Evolutionary conservation across 768 basidiomycete species (phyloP).

Genomic region (Lentinula aciculospora): DNA sequence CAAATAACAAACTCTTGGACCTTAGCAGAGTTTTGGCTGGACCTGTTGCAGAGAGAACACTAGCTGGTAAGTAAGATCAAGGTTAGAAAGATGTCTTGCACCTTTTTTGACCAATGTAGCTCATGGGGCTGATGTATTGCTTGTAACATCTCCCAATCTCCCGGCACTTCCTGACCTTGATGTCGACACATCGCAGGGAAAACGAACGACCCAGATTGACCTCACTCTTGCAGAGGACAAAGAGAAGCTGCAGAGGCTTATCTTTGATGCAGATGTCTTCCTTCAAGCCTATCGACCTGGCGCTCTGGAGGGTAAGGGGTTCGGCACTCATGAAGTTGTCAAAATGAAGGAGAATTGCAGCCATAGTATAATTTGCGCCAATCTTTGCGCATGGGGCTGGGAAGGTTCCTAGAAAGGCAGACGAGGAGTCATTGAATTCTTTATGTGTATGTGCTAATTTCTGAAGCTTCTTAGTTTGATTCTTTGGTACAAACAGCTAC

Average conservation of each 20-base stretch:
- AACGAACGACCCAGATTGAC: slow-evolving; percentile 58
- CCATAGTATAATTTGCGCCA: slow-evolving; percentile 50
- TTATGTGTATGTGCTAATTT: not conserved
- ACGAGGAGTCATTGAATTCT: slow-evolving; percentile 36
- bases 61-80: slow-evolving; percentile 57
- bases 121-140: slow-evolving; percentile 53
- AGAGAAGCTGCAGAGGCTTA: slow-evolving; percentile 28
- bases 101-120: slow-evolving; percentile 21
- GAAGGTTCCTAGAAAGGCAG: slow-evolving; percentile 51
- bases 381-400: slow-evolving; percentile 51
- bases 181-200: slow-evolving; percentile 55
- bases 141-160: slow-evolving; percentile 49
- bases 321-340: slow-evolving; percentile 35
- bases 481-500: slow-evolving; percentile 59
- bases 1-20: slow-evolving; percentile 51
- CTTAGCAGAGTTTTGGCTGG: slow-evolving; percentile 56
- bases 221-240: slow-evolving; percentile 27
- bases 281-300: slow-evolving; percentile 57
- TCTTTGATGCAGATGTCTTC: slow-evolving; percentile 47
- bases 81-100: not conserved
- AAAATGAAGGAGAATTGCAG: slow-evolving; percentile 13
- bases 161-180: slow-evolving; percentile 48
- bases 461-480: slow-evolving; percentile 43
- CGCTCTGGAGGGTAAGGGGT: slow-evolving; percentile 41
- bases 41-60: slow-evolving; percentile 47